Percentiles rank a stretch among this genome's conserved stretches.
phyloP scores from a whole-genome alignment of 2,329 filamentous ascomycete species.

The Scedosporium boydii region DNA sequence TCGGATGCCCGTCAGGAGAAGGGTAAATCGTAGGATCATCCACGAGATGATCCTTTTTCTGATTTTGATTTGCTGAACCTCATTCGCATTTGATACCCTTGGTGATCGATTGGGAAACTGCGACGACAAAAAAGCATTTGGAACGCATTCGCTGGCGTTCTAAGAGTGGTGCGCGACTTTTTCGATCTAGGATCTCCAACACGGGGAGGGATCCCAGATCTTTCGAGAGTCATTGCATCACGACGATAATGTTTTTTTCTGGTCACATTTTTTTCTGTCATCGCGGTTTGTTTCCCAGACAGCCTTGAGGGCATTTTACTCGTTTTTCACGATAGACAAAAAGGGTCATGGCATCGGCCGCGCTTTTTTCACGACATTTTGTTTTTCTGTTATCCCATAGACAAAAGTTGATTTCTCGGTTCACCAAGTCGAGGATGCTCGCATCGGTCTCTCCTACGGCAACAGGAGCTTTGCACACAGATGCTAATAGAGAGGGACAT shows the following conservation, averaged over 20 bases:
- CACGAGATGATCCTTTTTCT: slow-evolving; percentile 16
- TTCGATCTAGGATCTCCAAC: slow-evolving; percentile 29
- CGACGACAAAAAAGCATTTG: slow-evolving; percentile 22
- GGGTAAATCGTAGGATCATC: slow-evolving; percentile 13
- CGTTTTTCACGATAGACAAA: slow-evolving; percentile 24
- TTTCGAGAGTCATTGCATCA: slow-evolving; percentile 4
- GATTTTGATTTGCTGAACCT: slow-evolving; percentile 10
- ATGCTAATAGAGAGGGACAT: slow-evolving; percentile 5
- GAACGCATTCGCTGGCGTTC: slow-evolving; percentile 1
- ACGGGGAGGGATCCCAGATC: slow-evolving; percentile 19
- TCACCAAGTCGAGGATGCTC: slow-evolving; percentile 16
- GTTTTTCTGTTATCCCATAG: slow-evolving; percentile 31
- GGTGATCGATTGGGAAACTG: slow-evolving; percentile 15
- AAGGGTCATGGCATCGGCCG: slow-evolving; percentile 34
- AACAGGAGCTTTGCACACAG: slow-evolving; percentile 7
- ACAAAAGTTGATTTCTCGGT: slow-evolving; percentile 60
- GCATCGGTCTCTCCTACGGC: slow-evolving; percentile 14
- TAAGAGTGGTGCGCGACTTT: slow-evolving; percentile 4
- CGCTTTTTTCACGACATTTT: slow-evolving; percentile 18
- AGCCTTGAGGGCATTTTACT: slow-evolving; percentile 24
- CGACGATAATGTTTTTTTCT: slow-evolving; percentile 7
- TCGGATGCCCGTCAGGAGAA: not conserved
- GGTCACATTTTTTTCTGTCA: slow-evolving; percentile 23
- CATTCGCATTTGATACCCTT: slow-evolving; percentile 15
- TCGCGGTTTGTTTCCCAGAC: slow-evolving; percentile 20